Base-by-base conservation (phyloP, 495 filamentous ascomycete genomes). In the Aspergillus panamensis region DNA sequence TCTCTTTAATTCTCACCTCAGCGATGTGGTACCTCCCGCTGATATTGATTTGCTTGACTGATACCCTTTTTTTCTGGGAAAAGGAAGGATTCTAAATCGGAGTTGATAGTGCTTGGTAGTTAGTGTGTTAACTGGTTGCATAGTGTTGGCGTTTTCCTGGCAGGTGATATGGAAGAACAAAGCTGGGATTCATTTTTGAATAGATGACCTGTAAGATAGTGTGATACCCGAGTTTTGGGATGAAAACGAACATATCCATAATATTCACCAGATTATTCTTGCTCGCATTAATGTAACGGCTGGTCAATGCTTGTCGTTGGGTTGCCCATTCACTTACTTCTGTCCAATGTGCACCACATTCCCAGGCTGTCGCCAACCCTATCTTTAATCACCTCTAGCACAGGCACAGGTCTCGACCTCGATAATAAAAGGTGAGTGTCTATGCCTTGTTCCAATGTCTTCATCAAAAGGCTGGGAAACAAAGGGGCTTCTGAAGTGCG, bases 351-450 rank as follows among this genome's bases (percentile, higher is more conserved):
- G 40, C 72, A 71, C 74, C 73, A 77, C 63, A 69, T 75, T 14
- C 76, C 75, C 13, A 69, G 29, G 14, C 70, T 66, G 55, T 62
- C 49, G 0, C 74, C 75, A 6, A 62, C 55, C 5, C 76, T 68
- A 61, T 77, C 75, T 52, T 79, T 79, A 39, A 79, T 66, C 3
- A 77, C 70, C 53, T 79, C 76, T 1, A 75, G 66, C 10, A 77
- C 67, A 19, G 45, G 50, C 8, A 49, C 53, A 1, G 51, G 51
- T 47, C 60, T 68, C 13, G 65, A 55, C 29, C 53, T 66, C n/a
- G 73, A 75, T 16, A 76, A 40, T 14, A 79, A 57, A 3, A 79
- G 55, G 65, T 79, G 76, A 4, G 59, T 66, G 65, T 79, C 76
- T 8, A 73, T 69, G 0, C 71, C 76, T 43, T 73, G 71, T 48